These are phyloP conservation scores for Madurella mycetomatis DNA, from an alignment of 2,329 filamentous ascomycete species.

Conservation along the genomic window DNA sequence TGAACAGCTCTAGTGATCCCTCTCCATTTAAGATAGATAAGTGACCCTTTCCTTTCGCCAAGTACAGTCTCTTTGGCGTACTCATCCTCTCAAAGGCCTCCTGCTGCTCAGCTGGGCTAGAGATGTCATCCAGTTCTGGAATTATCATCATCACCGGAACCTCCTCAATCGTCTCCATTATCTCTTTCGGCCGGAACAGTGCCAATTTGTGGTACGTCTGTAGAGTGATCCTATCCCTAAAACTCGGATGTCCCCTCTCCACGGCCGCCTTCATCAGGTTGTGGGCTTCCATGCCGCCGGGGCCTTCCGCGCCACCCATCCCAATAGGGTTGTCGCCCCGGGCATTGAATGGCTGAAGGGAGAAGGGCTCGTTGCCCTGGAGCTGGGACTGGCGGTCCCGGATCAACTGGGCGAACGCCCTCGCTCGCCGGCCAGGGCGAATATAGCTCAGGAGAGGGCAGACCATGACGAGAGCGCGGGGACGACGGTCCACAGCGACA, in stretches of 20 bases:
- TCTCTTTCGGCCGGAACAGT: slow-evolving; percentile 20
- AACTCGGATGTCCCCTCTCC: slow-evolving; percentile 20
- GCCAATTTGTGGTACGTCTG: slow-evolving; percentile 29
- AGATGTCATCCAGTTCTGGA: slow-evolving; percentile 29
- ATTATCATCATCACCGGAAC: slow-evolving; percentile 29
- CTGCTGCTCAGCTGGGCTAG: slow-evolving; percentile 21
- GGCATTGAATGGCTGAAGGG: slow-evolving; percentile 34
- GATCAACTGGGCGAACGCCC: slow-evolving; percentile 18
- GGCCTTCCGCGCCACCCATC: too few relatives aligned
- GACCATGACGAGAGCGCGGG: slow-evolving; percentile 18
- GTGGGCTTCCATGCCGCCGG: slow-evolving; percentile 22
- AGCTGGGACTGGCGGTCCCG: slow-evolving; percentile 31
- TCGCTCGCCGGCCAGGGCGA: slow-evolving; percentile 7
- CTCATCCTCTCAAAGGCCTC: slow-evolving; percentile 2
- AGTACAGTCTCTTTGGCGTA: neutral
- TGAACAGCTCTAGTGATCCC: neutral
- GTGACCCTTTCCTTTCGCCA: slow-evolving; percentile 1
- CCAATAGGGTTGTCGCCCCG: slow-evolving; percentile 36
- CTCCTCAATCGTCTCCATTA: slow-evolving; percentile 19
- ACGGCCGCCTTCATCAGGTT: slow-evolving; percentile 19
- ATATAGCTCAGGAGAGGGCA: slow-evolving; percentile 25
- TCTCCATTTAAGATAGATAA: neutral
- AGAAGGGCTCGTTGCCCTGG: slow-evolving; percentile 35
- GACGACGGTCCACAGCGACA: slow-evolving; percentile 23
- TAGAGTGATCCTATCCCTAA: slow-evolving; percentile 26